Conservation (phyloP, 2,329 filamentous ascomycete genomes). For the Neonectria coccinea region DNA sequence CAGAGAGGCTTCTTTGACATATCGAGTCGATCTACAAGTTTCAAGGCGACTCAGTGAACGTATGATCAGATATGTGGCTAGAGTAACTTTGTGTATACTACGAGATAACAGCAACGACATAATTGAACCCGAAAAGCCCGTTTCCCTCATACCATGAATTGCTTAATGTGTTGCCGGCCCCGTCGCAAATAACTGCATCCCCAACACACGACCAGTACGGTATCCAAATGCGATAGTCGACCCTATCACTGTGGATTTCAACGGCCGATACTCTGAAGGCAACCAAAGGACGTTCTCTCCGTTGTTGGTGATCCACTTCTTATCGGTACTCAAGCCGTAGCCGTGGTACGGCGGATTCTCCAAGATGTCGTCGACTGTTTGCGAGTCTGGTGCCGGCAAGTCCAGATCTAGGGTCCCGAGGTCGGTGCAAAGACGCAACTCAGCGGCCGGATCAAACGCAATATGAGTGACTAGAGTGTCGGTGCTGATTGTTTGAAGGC, state of each 20-base stretch:
- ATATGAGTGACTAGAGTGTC: neutral
- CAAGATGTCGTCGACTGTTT: neutral
- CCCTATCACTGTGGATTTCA: neutral
- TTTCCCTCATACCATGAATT: neutral
- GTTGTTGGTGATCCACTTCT: neutral
- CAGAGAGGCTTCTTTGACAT: too few species aligned
- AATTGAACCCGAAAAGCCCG: neutral
- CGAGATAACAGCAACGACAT: neutral
- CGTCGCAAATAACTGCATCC: neutral
- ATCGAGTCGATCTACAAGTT: neutral
- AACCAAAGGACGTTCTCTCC: neutral
- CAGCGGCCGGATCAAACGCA: neutral
- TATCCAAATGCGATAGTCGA: neutral
- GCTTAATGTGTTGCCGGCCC: neutral
- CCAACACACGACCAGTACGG: neutral
- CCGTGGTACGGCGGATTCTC: neutral
- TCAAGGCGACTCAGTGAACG: too few species aligned
- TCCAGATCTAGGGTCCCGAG: neutral
- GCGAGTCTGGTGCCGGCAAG: neutral
- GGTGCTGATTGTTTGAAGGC: conserved; percentile 6
- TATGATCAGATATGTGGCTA: too few species aligned
- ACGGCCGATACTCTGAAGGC: neutral
- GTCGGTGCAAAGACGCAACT: neutral
- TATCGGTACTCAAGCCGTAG: neutral
- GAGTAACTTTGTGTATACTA: too few species aligned